These are phyloP conservation scores for Hippophae tibetana DNA, from an alignment of 306 rosid genomes.

Conservation along the genomic window DNA sequence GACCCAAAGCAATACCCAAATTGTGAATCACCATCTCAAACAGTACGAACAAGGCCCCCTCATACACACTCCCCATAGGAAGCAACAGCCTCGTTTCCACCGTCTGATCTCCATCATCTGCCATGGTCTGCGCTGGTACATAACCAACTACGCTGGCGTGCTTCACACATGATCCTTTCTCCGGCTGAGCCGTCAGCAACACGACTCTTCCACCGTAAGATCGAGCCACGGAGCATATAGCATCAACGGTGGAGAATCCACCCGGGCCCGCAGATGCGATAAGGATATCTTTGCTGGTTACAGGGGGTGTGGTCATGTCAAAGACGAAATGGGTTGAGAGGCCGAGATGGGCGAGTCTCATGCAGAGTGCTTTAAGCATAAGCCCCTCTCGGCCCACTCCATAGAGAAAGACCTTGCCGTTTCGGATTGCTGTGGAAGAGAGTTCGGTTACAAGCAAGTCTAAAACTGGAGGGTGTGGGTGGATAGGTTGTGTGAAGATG, in stretches of 20 bases:
- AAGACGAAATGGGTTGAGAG: conserved; percentile 64
- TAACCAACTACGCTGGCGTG: conserved; percentile 57
- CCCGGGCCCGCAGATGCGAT: conserved; percentile 84
- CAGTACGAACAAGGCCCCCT: conserved; percentile 82
- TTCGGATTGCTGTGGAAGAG: conserved; percentile 28
- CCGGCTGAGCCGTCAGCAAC: conserved; percentile 77
- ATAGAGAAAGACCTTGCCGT: conserved; percentile 56
- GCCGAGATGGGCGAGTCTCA: conserved; percentile 77
- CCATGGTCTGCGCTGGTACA: conserved; percentile 91
- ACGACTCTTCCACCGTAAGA: conserved; percentile 61
- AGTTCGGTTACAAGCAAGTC: conserved; percentile 49
- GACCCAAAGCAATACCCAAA: conserved; percentile 49
- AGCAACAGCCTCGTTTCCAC: conserved; percentile 58
- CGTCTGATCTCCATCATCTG: conserved; percentile 39
- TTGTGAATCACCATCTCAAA: conserved; percentile 80
- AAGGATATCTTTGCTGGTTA: conserved; percentile 53
- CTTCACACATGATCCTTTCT: conserved; percentile 55
- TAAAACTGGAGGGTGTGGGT: conserved; percentile 45
- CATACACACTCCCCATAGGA: conserved; percentile 88
- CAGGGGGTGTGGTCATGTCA: conserved; percentile 83
- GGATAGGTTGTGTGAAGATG: conserved; percentile 56
- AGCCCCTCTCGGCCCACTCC: conserved; percentile 91
- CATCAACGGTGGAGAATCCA: conserved; percentile 85
- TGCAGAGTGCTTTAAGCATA: conserved; percentile 76
- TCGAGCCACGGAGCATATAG: conserved; percentile 52